Evolutionary conservation across 805 yeast species (phyloP).

Genomic region (Yamadazyma ubonensis): DNA sequence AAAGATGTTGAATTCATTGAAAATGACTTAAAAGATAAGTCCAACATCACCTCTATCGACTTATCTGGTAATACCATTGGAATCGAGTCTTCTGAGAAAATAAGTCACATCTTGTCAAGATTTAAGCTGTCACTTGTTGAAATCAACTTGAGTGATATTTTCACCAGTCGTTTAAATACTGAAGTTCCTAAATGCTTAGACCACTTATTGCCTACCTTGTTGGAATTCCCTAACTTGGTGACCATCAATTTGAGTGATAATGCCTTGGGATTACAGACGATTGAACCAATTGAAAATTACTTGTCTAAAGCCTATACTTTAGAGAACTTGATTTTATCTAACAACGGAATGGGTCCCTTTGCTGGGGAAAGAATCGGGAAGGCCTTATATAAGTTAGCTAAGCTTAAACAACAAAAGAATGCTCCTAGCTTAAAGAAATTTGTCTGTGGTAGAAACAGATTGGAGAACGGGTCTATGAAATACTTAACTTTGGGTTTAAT

Average conservation of each 20-base stretch:
- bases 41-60: slow-evolving; percentile 57
- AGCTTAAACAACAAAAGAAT: slow-evolving; percentile 53
- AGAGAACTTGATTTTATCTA: slow-evolving; percentile 83
- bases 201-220: slow-evolving; percentile 68
- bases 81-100: slow-evolving; percentile 74
- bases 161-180: slow-evolving; percentile 90
- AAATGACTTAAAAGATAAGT: slow-evolving; percentile 47
- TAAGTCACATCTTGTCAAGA: slow-evolving; percentile 55
- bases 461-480: slow-evolving; percentile 91
- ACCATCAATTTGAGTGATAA: slow-evolving; percentile 87
- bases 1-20: slow-evolving; percentile 73
- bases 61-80: slow-evolving; percentile 94
- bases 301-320: slow-evolving; percentile 73
- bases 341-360: slow-evolving; percentile 98
- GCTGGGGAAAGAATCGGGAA: slow-evolving; percentile 94
- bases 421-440: slow-evolving; percentile 70
- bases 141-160: slow-evolving; percentile 85
- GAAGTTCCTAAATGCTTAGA: slow-evolving; percentile 88
- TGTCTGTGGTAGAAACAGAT: slow-evolving; percentile 94
- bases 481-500: slow-evolving; percentile 83
- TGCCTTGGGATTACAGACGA: slow-evolving; percentile 95
- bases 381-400: slow-evolving; percentile 71
- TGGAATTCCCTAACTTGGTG: slow-evolving; percentile 64
- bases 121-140: slow-evolving; percentile 51
- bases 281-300: slow-evolving; percentile 81